Evolutionary conservation across 176 grass and related monocot species (phyloP).

Genomic region (Elymus sibiricus): DNA sequence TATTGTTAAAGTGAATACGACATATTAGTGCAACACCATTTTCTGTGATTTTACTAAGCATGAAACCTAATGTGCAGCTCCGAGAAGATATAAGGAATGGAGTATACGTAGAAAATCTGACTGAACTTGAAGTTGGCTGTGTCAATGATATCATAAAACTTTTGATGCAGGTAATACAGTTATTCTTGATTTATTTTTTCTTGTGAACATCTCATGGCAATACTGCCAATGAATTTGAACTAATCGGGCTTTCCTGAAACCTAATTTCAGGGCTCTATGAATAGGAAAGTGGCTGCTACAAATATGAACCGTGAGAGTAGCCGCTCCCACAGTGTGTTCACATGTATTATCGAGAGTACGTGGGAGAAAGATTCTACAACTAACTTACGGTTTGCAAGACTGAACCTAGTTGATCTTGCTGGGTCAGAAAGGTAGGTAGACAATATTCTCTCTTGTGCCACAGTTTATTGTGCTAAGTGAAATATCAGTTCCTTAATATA

Average conservation of each 20-base stretch:
- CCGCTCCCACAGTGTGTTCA: slow-evolving; percentile 93
- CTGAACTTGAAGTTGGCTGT: slow-evolving; percentile 77
- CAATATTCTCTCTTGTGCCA: background rate
- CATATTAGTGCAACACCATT: background rate
- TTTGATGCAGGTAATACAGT: slow-evolving; percentile 63
- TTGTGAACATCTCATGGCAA: background rate
- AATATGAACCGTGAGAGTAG: slow-evolving; percentile 97
- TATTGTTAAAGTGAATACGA: slow-evolving; percentile 24
- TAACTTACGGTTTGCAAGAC: slow-evolving; percentile 87
- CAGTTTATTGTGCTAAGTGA: background rate
- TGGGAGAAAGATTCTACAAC: slow-evolving; percentile 82
- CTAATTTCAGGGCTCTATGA: slow-evolving; percentile 74
- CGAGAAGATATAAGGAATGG: slow-evolving; percentile 79
- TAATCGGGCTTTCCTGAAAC: slow-evolving; percentile 1
- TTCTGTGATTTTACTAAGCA: slow-evolving; percentile 15
- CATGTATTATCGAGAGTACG: slow-evolving; percentile 85
- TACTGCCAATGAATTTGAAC: background rate
- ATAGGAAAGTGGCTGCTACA: slow-evolving; percentile 90
- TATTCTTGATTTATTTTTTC: slow-evolving; percentile 14
- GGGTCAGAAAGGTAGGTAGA: slow-evolving; percentile 83
- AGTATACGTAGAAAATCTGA: slow-evolving; percentile 95
- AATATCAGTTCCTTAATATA: slow-evolving; percentile 24
- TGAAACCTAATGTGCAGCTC: slow-evolving; percentile 50
- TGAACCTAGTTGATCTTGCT: slow-evolving; percentile 96
- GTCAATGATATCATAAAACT: slow-evolving; percentile 88